A percentile compares a stretch with the other conserved stretches of the same genome.
Conservation (phyloP, 1,284 basidiomycete genomes). For the Puccinia novopanici region DNA sequence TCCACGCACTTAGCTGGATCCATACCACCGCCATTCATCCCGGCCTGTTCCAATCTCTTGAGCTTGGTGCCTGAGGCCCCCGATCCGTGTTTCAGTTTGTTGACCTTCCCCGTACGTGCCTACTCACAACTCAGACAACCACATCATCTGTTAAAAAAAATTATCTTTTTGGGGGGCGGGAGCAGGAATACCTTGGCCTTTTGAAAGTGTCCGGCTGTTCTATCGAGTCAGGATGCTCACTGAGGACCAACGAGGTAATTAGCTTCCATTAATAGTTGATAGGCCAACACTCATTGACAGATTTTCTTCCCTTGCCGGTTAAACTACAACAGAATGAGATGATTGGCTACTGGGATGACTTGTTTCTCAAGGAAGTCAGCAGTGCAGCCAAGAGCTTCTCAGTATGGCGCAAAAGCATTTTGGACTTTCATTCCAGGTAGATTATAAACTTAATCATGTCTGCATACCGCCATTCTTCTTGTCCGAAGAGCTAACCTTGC, state of each 20-base stretch:
- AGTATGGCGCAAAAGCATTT: slow-evolving; percentile 2
- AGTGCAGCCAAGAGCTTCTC: not conserved
- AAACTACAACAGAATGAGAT: not conserved
- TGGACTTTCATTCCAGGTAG: slow-evolving; percentile 9
- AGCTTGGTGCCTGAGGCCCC: too few species aligned
- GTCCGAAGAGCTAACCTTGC: not conserved
- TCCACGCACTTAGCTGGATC: too few species aligned
- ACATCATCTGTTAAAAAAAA: too few species aligned
- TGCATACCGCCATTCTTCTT: not conserved
- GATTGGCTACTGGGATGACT: not conserved
- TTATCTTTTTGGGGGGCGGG: too few species aligned
- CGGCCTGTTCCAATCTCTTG: too few species aligned
- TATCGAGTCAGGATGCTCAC: slow-evolving; percentile 16
- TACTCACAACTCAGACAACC: too few species aligned
- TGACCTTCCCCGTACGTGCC: too few species aligned
- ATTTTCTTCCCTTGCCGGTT: not conserved
- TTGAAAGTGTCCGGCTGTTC: slow-evolving; percentile 3
- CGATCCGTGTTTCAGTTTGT: too few species aligned
- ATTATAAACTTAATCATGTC: not conserved
- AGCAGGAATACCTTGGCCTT: too few species aligned
- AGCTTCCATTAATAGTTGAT: not conserved
- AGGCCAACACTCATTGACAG: not conserved
- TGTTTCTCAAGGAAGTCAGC: not conserved
- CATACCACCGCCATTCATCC: too few species aligned
- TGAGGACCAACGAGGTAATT: not conserved